A percentile compares a stretch with the other conserved stretches of the same genome.
These are phyloP conservation scores for Hymenoscyphus infarciens DNA, from an alignment of 2,329 filamentous ascomycete species.

Conservation along the genomic window DNA sequence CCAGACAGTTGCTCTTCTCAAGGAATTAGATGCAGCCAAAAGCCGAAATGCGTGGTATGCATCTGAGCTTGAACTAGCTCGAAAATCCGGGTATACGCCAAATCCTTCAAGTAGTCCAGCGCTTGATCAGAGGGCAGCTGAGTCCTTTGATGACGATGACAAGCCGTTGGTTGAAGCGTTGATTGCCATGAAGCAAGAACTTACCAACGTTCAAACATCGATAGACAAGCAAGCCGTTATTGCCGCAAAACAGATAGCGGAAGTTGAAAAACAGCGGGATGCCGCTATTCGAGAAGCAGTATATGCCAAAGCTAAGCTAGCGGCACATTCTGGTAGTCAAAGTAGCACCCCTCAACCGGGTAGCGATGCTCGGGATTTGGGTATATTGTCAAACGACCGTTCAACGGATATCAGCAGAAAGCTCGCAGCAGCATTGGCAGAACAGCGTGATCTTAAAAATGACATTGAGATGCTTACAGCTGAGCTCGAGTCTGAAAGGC, in stretches of 20 bases:
- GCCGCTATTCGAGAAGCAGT: conserved; percentile 91
- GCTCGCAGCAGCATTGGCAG: conserved; percentile 73
- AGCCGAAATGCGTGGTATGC: conserved; percentile 96
- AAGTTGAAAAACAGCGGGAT: conserved; percentile 92
- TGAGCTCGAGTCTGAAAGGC: conserved; percentile 78
- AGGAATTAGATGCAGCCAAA: conserved; percentile 80
- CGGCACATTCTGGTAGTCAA: conserved; percentile 71
- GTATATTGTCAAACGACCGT: conserved; percentile 56
- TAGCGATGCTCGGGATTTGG: conserved; percentile 54
- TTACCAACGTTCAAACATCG: conserved; percentile 83
- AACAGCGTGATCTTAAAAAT: conserved; percentile 77
- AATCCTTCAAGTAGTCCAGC: conserved; percentile 66
- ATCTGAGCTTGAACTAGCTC: conserved; percentile 86
- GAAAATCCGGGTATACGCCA: conserved; percentile 81
- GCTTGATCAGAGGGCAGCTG: conserved; percentile 71
- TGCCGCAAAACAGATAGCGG: conserved; percentile 85
- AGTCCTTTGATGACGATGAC: conserved; percentile 88
- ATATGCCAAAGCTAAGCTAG: conserved; percentile 89
- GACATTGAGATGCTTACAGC: conserved; percentile 64
- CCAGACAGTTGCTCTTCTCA: conserved; percentile 67
- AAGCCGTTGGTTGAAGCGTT: conserved; percentile 88
- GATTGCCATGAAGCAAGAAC: conserved; percentile 82
- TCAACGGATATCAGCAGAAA: conserved; percentile 74
- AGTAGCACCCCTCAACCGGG: conserved; percentile 58
- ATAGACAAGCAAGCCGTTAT: conserved; percentile 84